Base-by-base conservation (phyloP, 768 basidiomycete species). In the Russula brevipes region DNA sequence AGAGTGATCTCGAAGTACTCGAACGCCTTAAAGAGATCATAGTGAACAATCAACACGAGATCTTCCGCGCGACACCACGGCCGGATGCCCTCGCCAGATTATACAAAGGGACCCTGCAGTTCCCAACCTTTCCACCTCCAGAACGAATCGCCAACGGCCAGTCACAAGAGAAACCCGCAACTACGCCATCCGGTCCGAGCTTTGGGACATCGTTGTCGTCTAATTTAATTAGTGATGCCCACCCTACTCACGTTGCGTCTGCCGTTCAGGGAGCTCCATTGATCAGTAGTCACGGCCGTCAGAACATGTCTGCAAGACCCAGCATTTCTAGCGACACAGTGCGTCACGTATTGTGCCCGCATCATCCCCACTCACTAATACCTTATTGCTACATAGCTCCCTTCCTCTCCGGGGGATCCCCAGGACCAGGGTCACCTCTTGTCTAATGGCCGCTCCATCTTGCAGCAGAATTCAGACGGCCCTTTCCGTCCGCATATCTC, bases 21-120 rank as follows among this genome's bases (percentile, higher is more conserved):
- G 84, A 90, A 74, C 84, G 84, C 60, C 83, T 91, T 72, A 91
- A 91, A 73, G 76, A 82, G 30, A 76, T 81, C 59, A 91, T 91
- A 73, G 86, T 85, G 70, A 79, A 77, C 38, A 83, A 82, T 54
- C 88, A 91, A 70, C 89, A 91, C 73, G 83, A 87, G 59, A 77
- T 84, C 68, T 91, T 83, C 72, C 81, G 82, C 30, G 82, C 88
- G 35, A 71, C 82, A 51, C 87, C 89, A 31, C 80, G 84, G 63
- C 89, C 88, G 35, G 78, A 78, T 16, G 81, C 79, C 54, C 82
- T 91, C 44, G 85, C 84, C 41, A 79, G 76, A 53, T 74, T 88
- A 60, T 91, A 88, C 74, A 74, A 82, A 61, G 89, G 89, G 41
- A 74, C 79, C n/a, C 73, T 74, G 57, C 65, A 72, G 9, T 35